A percentile compares a stretch with the other conserved stretches of the same genome.
Conservation (phyloP, 2,329 filamentous ascomycete species). For the Thielaviopsis musarum region DNA sequence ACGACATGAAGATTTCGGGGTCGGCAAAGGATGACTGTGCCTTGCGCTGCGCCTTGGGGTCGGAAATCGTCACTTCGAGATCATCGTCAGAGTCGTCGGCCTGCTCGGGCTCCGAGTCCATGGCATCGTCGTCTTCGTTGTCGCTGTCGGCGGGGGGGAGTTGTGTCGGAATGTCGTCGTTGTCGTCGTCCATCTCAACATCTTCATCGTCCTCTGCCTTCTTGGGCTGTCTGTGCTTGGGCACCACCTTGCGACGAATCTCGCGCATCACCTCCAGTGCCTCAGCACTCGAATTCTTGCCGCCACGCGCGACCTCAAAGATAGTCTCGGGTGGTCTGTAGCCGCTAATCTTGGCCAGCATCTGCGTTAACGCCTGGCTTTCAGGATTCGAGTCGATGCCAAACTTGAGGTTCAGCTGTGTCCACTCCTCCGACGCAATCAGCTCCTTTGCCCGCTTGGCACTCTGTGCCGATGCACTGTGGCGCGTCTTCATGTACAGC, state of each 20-base stretch:
- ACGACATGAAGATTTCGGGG: conserved; percentile 89
- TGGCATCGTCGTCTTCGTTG: conserved; percentile 17
- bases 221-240: conserved; percentile 29
- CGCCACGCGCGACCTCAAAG: conserved; percentile 76
- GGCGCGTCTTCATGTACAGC: conserved; percentile 77
- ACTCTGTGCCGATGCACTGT: conserved; percentile 78
- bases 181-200: conserved; percentile 18
- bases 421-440: conserved; percentile 52
- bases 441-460: conserved; percentile 74
- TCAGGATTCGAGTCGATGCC: conserved; percentile 46
- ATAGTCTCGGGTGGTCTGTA: conserved; percentile 87
- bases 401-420: conserved; percentile 66
- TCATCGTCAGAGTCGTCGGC: conserved; percentile 31
- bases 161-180: conserved; percentile 18
- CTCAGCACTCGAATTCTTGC: conserved; percentile 42
- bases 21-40: conserved; percentile 56
- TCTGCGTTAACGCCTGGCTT: conserved; percentile 61
- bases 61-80: conserved; percentile 54
- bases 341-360: conserved; percentile 75
- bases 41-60: conserved; percentile 26
- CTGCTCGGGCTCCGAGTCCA: conserved; percentile 12
- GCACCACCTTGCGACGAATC: conserved; percentile 51
- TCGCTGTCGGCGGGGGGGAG: conserved; percentile 14
- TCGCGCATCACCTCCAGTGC: conserved; percentile 63
- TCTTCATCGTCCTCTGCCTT: conserved; percentile 20